phyloP scores from a whole-genome alignment of 148 eudicot genomes.

The Pharnaceum exiguum region DNA sequence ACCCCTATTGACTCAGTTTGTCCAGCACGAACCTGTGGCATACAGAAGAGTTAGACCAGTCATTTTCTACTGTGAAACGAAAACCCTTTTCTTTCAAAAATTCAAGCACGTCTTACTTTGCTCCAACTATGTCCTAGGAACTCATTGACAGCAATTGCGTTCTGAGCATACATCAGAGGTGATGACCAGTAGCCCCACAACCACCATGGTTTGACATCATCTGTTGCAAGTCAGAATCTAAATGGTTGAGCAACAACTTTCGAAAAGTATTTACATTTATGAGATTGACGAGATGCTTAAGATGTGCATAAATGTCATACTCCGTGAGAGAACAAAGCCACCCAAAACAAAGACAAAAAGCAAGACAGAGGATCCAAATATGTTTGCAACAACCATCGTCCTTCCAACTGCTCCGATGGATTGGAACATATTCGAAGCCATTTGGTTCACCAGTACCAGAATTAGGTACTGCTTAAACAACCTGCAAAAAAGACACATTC shows the following conservation, averaged over 20 bases:
- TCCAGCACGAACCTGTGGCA: slow-evolving; percentile 25
- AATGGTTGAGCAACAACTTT: neutral
- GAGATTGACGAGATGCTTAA: neutral
- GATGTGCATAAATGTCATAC: slow-evolving; percentile 19
- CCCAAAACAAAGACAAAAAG: slow-evolving; percentile 45
- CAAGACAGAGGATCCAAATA: slow-evolving; percentile 54
- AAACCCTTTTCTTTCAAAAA: no score
- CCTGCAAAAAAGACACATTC: slow-evolving; percentile 27
- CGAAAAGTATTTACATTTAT: neutral
- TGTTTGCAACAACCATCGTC: slow-evolving; percentile 49
- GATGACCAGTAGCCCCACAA: slow-evolving; percentile 79
- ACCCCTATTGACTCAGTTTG: slow-evolving; percentile 34
- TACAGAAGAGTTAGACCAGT: no score
- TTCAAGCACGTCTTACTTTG: slow-evolving; percentile 31
- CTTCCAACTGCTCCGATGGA: slow-evolving; percentile 54
- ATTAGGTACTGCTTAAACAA: slow-evolving; percentile 53
- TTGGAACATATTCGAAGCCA: slow-evolving; percentile 56
- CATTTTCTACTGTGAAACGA: no score
- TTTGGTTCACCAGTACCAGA: slow-evolving; percentile 43
- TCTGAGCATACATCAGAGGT: slow-evolving; percentile 74
- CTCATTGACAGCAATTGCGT: slow-evolving; percentile 61
- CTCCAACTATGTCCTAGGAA: slow-evolving; percentile 66
- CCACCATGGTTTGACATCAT: slow-evolving; percentile 64
- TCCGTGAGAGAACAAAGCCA: slow-evolving; percentile 60
- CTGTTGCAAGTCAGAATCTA: slow-evolving; percentile 24